A percentile compares a stretch with the other conserved stretches of the same genome.
Conservation (phyloP, 1,284 basidiomycete species). For the Ustilago lituana region DNA sequence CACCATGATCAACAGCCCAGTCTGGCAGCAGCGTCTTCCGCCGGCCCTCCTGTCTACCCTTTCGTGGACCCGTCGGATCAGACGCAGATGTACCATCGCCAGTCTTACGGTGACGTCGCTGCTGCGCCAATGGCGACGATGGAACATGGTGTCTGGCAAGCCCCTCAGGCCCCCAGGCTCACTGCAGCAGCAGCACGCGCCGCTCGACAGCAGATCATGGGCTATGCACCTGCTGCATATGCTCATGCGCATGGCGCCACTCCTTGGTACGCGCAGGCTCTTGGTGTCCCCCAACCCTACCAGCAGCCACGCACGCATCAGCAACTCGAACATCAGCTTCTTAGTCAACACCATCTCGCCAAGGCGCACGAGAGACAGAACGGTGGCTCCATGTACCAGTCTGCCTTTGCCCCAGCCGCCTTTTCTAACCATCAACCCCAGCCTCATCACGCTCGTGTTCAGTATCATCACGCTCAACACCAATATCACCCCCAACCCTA, state of each 20-base stretch:
- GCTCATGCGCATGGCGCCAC: conserved; percentile 12
- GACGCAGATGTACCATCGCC: conserved; percentile 20
- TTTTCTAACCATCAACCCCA: conserved; percentile 5
- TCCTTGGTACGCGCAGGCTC: conserved; percentile 27
- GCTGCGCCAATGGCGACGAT: conserved; percentile 2
- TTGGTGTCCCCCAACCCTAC: conserved; percentile 15
- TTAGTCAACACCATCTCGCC: conserved; percentile 51
- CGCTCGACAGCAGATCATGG: conserved; percentile 22
- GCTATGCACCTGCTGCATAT: conserved; percentile 24
- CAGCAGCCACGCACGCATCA: conserved; percentile 48
- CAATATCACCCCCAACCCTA: conserved; percentile 14
- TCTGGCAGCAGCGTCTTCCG: conserved; percentile 5
- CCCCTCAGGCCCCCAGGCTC: conserved; percentile 46
- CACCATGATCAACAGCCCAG: conserved; percentile 21
- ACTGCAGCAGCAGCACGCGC: conserved; percentile 44
- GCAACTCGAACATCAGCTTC: conserved; percentile 53
- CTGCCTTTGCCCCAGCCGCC: conserved; percentile 7
- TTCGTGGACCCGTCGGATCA: conserved; percentile 16
- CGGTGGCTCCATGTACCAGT: conserved; percentile 9
- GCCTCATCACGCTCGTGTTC: conserved; percentile 13
- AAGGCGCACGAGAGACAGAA: conserved; percentile 42
- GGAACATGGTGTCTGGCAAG: conserved; percentile 39
- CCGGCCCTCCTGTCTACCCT: conserved; percentile 11
- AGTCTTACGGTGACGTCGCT: conserved; percentile 14
- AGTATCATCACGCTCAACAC: conserved; percentile 14